Evolutionary conservation across 495 filamentous ascomycete genomes (phyloP).

Genomic region (Podospora bellae-mahoneyi): DNA sequence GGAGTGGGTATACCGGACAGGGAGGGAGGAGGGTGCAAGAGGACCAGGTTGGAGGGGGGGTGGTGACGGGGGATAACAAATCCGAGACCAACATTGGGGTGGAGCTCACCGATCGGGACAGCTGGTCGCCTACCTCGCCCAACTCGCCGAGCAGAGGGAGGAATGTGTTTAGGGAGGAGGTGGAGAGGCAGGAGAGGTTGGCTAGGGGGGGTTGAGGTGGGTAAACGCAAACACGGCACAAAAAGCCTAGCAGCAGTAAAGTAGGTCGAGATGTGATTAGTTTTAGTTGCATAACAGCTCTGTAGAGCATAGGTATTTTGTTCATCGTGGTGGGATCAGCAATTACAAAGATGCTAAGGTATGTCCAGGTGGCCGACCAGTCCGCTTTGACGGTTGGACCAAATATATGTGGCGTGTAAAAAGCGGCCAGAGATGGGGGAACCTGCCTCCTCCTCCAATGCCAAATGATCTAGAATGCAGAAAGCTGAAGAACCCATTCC

Average conservation of each 20-base stretch:
- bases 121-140: slow-evolving; percentile 32
- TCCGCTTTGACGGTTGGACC: neutral
- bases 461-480: neutral
- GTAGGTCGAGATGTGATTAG: neutral
- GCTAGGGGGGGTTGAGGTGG: neutral
- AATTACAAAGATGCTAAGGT: slow-evolving; percentile 2
- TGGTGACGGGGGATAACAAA: slow-evolving; percentile 17
- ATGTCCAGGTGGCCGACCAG: neutral
- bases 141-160: slow-evolving; percentile 9
- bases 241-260: neutral
- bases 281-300: neutral
- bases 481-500: neutral
- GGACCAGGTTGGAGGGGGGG: too few species aligned
- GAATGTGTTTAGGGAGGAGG: slow-evolving; percentile 39
- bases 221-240: neutral
- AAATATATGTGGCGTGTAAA: neutral
- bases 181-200: slow-evolving; percentile 30
- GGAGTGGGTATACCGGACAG: slow-evolving; percentile 20
- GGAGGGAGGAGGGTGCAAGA: slow-evolving; percentile 1
- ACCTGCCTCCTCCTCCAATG: neutral
- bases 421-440: neutral
- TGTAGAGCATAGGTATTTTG: neutral
- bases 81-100: slow-evolving; percentile 20
- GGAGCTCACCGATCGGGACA: slow-evolving; percentile 34
- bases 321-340: neutral